Evolutionary conservation across 192 early-diverging fungal species (phyloP), one percentile per base, ranked within the genome.

Genomic region (Gonapodya prolifera): DNA sequence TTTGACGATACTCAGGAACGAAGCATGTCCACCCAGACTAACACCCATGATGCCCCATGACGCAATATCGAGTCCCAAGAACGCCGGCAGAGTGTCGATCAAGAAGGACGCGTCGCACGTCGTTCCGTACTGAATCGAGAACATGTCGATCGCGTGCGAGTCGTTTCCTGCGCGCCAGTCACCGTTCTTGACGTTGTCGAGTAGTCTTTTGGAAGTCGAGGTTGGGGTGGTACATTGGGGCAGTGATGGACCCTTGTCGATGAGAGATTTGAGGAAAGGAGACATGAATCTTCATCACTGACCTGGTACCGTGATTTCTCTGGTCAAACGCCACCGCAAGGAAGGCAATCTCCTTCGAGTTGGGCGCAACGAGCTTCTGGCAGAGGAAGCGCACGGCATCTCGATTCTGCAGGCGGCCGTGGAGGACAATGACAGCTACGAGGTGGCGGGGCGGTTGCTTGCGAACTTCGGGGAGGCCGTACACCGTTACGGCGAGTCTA

Each of bases 281-380:
- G 23, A 61, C 23, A 61, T 61, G 45, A 23, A 75, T 31, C 29
- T 79, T 45, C 29, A 81, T 33, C 1, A 83, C 33, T 17, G 83
- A 80, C 1, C 87, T 81, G 0, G 69, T 76, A 30, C 88, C 88
- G 77, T 89, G 88, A 75, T 89, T 89, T 29, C 81, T 76, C 35
- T 87, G 84, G 77, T 89, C 88, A 75, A 87, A 88, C 0, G 83
- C 70, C 2, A 86, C 81, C 2, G 87, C 82, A 13, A 87, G 71
- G 78, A 45, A 69, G 73, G 1, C 34, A 1, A 69, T 18, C 1
- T 2, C 28, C 8, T 35, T 35, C 78, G 78, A 30, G 71, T 32
- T 73, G 71, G 28, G 28, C 8, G 71, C 71, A 8, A 8, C 18
- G 71, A 73, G 71, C 28, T 18, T 8, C 28, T 32, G 71, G 71